Base-by-base conservation (phyloP, 1,284 basidiomycete species). In the Tilletia caries region DNA sequence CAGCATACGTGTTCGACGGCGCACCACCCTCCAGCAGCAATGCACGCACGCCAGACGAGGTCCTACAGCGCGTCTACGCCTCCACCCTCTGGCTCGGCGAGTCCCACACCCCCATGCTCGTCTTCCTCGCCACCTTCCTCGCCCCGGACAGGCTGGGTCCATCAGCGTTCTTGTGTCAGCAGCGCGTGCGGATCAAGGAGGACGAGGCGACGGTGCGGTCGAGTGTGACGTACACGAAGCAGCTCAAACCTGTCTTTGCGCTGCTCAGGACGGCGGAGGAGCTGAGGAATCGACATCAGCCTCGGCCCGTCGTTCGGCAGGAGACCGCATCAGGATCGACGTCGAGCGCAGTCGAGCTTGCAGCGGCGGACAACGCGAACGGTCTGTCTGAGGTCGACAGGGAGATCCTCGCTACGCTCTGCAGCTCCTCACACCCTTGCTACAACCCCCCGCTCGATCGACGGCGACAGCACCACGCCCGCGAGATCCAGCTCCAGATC, bases 81-180 rank as follows among this genome's bases (percentile, higher is more conserved):
- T 33, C 58, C 32, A 33, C 58, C 10, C n/a, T 62, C 8, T 62
- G 58, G 58, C 58, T 62, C 32, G 58, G 58, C 58, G 58, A 62
- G 32, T 62, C 58, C 20, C 58, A 62, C n/a, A 62, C 58, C 18
- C 33, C 58, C 10, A n/a, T 62, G 32, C 20, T 37, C 18, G 27
- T 29, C 32, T 62, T 62, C 58, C 20, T 62, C 13, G 29, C 27
- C 33, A 12, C 58, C n/a, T 62, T 62, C 32, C 37, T 41, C 37
- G 10, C 37, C 2, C 37, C 37, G 1, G 37, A 41, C 37, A 41
- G 37, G 10, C 15, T 41, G 37, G 37, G 37, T 2, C 10, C 10
- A 15, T 12, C 58, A 6, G 10, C 58, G 27, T 33, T 33, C 6
- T 13, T 5, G 13, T 29, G 6, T 20, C 58, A 13, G 29, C 27